Evolutionary conservation across 2,329 filamentous ascomycete genomes (phyloP), one percentile per base, ranked within the genome.

Genomic region (Diaporthe vaccinii): DNA sequence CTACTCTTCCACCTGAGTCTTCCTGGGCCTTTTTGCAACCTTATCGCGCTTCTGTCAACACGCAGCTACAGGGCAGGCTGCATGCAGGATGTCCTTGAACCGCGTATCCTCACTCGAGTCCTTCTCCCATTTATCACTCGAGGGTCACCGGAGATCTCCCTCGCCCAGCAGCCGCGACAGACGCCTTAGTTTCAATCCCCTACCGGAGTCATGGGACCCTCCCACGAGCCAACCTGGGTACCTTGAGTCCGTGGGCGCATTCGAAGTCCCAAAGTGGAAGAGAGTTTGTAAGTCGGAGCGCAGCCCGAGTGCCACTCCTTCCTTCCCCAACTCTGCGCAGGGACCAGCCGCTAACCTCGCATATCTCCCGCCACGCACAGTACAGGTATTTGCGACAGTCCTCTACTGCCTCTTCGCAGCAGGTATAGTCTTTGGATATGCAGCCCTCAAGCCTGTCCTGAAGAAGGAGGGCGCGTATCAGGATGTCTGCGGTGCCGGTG

Each of bases 341-440:
- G 36, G 34, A 51, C 39, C 69, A 67, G 17, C 46, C 55, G 28
- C 70, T 72, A 17, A 76, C 41, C 46, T n/a, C 14, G 20, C 39
- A 49, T 68, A 34, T 53, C 31, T 41, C 53, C 6, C 55, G 22
- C 44, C 17, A 61, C 9, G 2, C 51, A 70, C 67, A 86, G 84
- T 84, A 67, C 85, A 86, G 78, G 81, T 86, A 46, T 75, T 79
- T n/a, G 82, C 79, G 34, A 81, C 83, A 3, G 84, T 86, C 22
- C 39, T 83, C 28, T 85, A 85, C 80, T 86, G 84, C 77, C 80
- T 86, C 73, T 80, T 97, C 76, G 91, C 94, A 9, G 93, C 95
- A 6, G 96, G 95, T 1, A 87, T 95, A 55, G 91, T 97, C 25
- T 97, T 97, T 84, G 95, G 95, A 46, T 97, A 95, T 83, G 95